Percentiles rank a stretch among this genome's conserved stretches.
phyloP scores from a whole-genome alignment of 768 basidiomycete genomes.

The Dentipellis fragilis region DNA sequence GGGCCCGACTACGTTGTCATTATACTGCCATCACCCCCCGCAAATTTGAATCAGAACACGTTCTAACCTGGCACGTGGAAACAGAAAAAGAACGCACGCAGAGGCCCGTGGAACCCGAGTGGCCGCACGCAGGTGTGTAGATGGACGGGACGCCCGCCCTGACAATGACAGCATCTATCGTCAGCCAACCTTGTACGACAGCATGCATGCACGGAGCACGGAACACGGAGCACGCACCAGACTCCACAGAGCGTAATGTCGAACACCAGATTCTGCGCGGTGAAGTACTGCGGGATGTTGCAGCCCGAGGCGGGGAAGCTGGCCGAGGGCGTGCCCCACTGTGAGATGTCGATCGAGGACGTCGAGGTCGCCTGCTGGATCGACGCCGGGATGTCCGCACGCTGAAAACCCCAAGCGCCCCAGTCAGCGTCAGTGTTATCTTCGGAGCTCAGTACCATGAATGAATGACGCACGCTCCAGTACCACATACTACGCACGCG shows the following conservation, averaged over 20 bases:
- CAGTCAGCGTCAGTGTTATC: neutral
- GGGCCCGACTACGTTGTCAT: conserved; percentile 43
- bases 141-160: conserved; percentile 42
- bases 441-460: neutral
- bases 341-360: conserved; percentile 26
- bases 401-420: conserved; percentile 17
- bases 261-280: conserved; percentile 40
- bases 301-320: conserved; percentile 31
- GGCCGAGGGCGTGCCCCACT: conserved; percentile 38
- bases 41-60: neutral
- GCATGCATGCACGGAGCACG: too few relatives aligned
- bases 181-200: neutral
- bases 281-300: conserved; percentile 35
- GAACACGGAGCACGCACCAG: conserved; percentile 26
- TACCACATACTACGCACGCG: conserved; percentile 32
- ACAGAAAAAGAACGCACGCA: conserved; percentile 26
- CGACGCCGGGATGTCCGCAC: conserved; percentile 26
- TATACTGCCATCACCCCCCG: conserved; percentile 25
- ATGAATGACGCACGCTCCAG: conserved; percentile 28
- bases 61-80: neutral
- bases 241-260: conserved; percentile 50
- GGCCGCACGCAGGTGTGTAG: conserved; percentile 35
- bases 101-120: conserved; percentile 26
- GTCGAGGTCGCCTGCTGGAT: conserved; percentile 22
- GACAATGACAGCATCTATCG: conserved; percentile 12